Evolutionary conservation across 768 basidiomycete genomes (phyloP).

Genomic region (Rhodotorula graminis): DNA sequence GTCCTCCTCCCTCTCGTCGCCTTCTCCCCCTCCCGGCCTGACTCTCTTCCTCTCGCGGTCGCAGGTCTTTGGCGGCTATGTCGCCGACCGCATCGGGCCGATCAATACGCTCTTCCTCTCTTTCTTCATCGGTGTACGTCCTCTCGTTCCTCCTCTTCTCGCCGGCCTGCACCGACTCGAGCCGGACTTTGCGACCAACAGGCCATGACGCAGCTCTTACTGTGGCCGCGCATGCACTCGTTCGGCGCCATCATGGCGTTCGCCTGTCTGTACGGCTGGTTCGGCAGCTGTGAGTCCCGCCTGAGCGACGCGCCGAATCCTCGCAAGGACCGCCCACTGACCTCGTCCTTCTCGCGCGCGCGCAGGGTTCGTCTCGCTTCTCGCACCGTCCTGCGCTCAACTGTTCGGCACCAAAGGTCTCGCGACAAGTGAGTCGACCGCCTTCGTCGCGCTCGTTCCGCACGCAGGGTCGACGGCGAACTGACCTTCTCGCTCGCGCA

Average conservation of each 20-base stretch:
- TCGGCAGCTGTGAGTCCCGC: constrained; percentile 14
- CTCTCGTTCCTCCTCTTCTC: not conserved
- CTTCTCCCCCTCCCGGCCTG: rapidly evolving
- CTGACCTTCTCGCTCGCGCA: not conserved
- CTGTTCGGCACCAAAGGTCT: constrained; percentile 22
- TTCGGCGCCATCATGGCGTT: constrained; percentile 41
- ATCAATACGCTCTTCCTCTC: constrained; percentile 43
- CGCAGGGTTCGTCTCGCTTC: not conserved
- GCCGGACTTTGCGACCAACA: not conserved
- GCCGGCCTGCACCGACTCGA: not conserved
- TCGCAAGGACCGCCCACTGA: not conserved
- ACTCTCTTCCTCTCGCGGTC: not conserved
- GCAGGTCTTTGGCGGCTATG: constrained; percentile 36
- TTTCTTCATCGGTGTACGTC: constrained; percentile 20
- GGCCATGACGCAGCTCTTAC: constrained; percentile 36
- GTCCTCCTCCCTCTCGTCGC: not conserved
- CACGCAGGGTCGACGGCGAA: not conserved
- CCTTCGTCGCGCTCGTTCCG: too few species aligned
- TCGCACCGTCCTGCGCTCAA: not conserved
- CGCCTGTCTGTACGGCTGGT: constrained; percentile 16
- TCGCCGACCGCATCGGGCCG: constrained; percentile 43
- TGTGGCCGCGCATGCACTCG: constrained; percentile 41
- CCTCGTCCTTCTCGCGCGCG: not conserved
- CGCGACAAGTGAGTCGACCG: constrained; percentile 9
- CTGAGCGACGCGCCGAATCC: too few species aligned